These are phyloP conservation scores for cucumber (Cucumis sativus) DNA, from an alignment of 306 rosid species.

Conservation along the genomic window DNA sequence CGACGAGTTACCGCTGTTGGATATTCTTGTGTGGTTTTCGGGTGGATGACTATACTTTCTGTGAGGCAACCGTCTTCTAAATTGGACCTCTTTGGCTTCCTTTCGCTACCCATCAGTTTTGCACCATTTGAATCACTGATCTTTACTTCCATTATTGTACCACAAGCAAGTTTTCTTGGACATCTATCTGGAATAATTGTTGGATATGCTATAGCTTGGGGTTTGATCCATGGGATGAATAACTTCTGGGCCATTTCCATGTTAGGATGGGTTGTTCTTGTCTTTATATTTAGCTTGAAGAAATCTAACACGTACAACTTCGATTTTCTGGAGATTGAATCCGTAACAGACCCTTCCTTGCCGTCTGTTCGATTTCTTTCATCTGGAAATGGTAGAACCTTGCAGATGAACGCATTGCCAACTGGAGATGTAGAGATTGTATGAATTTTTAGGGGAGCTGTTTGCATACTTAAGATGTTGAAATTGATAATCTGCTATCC, in stretches of 20 bases:
- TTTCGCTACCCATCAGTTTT: conserved; percentile 91
- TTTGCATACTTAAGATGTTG: neutral
- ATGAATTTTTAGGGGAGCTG: conserved; percentile 2
- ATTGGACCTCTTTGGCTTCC: conserved; percentile 84
- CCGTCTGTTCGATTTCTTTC: conserved; percentile 68
- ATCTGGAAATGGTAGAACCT: conserved; percentile 61
- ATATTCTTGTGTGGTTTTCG: conserved; percentile 97
- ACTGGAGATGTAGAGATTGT: conserved; percentile 59
- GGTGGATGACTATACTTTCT: conserved; percentile 96
- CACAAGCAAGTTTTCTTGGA: conserved; percentile 93
- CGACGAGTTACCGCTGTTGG: conserved; percentile 90
- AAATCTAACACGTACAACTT: conserved; percentile 56
- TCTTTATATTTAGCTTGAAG: conserved; percentile 66
- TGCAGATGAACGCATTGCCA: conserved; percentile 75
- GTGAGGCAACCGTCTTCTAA: conserved; percentile 88
- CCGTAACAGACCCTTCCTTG: conserved; percentile 64
- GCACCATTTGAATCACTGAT: conserved; percentile 93
- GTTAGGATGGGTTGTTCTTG: conserved; percentile 67
- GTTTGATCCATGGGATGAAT: conserved; percentile 87
- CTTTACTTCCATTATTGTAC: conserved; percentile 88
- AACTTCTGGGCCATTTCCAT: conserved; percentile 78
- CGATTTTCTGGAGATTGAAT: conserved; percentile 79
- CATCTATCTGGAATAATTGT: conserved; percentile 88
- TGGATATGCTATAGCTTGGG: conserved; percentile 97
- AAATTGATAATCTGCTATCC: neutral